phyloP scores from a whole-genome alignment of 768 basidiomycete species.

The Tricholoma furcatifolium region DNA sequence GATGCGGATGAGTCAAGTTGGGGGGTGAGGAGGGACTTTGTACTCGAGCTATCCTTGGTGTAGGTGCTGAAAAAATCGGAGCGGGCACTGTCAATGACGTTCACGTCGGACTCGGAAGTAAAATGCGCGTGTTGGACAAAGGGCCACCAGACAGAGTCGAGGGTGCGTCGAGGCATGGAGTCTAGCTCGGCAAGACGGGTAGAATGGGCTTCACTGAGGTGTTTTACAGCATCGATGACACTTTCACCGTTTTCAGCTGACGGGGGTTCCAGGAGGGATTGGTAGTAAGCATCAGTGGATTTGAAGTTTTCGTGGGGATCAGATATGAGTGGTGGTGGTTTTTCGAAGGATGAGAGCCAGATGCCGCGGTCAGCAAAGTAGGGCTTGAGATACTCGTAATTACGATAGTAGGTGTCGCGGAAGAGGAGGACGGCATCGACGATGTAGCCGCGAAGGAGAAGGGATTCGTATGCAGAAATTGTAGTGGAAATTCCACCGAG shows the following conservation, averaged over 20 bases:
- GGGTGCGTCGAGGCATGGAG: slow-evolving; percentile 74
- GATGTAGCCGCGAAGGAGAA: slow-evolving; percentile 85
- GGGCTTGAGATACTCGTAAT: slow-evolving; percentile 74
- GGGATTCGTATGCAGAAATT: slow-evolving; percentile 89
- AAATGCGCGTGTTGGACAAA: slow-evolving; percentile 89
- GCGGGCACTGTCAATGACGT: slow-evolving; percentile 88
- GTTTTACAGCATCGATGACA: slow-evolving; percentile 47
- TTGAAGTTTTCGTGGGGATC: slow-evolving; percentile 44
- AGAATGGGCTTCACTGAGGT: slow-evolving; percentile 63
- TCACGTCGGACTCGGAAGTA: slow-evolving; percentile 68
- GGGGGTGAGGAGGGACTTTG: slow-evolving; percentile 35
- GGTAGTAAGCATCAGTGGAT: slow-evolving; percentile 74
- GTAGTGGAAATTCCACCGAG: slow-evolving; percentile 94
- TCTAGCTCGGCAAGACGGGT: slow-evolving; percentile 71
- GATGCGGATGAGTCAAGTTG: slow-evolving; percentile 92
- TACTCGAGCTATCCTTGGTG: slow-evolving; percentile 24
- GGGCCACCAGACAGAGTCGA: slow-evolving; percentile 92
- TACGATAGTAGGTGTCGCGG: slow-evolving; percentile 83
- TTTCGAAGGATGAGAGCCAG: slow-evolving; percentile 48
- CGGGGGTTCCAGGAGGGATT: slow-evolving; percentile 35
- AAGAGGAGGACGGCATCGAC: slow-evolving; percentile 85
- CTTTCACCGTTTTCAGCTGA: slow-evolving; percentile 25
- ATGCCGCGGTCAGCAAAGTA: slow-evolving; percentile 80
- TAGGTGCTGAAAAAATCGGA: slow-evolving; percentile 85
- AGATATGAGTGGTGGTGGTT: slow-evolving; percentile 53